Percentiles rank a stretch among this genome's conserved stretches.
phyloP scores from a whole-genome alignment of 768 basidiomycete species.

The Paxillus involutus region DNA sequence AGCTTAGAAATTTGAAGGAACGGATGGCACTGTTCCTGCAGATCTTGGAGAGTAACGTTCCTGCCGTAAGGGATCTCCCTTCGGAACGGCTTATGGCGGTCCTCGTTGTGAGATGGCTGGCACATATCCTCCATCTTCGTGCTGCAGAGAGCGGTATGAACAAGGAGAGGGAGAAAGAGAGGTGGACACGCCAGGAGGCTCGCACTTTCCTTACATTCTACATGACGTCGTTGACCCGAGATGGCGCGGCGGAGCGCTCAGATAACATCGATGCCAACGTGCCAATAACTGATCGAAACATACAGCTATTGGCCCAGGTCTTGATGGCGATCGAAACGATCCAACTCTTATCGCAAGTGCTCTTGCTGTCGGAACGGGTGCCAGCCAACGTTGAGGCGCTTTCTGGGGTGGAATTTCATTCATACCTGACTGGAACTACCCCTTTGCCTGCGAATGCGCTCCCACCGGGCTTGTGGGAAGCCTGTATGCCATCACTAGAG shows the following conservation, averaged over 20 bases:
- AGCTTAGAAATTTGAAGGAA: conserved; percentile 47
- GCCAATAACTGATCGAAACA: conserved; percentile 53
- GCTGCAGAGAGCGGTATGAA: conserved; percentile 47
- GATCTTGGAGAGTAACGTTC: conserved; percentile 53
- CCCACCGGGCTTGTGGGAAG: conserved; percentile 43
- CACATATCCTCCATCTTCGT: conserved; percentile 48
- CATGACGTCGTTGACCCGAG: conserved; percentile 9
- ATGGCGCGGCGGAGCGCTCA: conserved; percentile 15
- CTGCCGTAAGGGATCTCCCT: conserved; percentile 46
- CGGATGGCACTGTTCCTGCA: conserved; percentile 58
- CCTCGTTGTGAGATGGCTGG: conserved; percentile 64
- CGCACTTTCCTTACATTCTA: conserved; percentile 58
- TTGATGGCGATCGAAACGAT: conserved; percentile 59
- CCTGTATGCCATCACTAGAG: conserved; percentile 45
- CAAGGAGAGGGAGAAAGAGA: conserved; percentile 62
- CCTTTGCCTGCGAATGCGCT: conserved; percentile 22
- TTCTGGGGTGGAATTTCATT: conserved; percentile 64
- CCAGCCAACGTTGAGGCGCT: conserved; percentile 48
- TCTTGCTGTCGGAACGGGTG: conserved; percentile 52
- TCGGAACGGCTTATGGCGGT: conserved; percentile 47
- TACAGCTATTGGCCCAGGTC: conserved; percentile 69
- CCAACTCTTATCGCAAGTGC: conserved; percentile 57
- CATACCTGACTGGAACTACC: conserved; percentile 38
- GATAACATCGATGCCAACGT: conserved; percentile 5
- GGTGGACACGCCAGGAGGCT: conserved; percentile 69